Base-by-base conservation (phyloP, 306 rosid genomes). In the Inga laurina region DNA sequence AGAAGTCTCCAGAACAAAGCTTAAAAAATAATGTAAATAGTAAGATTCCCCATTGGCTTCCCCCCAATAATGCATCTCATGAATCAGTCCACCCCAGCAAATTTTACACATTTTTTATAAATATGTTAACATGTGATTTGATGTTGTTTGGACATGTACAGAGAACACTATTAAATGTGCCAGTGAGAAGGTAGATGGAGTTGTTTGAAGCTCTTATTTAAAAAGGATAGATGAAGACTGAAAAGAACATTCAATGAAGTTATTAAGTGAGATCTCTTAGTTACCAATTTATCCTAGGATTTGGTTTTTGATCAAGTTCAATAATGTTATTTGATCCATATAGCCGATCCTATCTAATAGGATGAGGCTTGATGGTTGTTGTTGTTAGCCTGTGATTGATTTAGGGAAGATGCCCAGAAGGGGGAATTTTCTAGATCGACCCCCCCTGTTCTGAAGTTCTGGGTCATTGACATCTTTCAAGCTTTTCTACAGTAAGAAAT, bases 401-500 rank as follows among this genome's bases (percentile, higher is more conserved):
- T 56, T 78, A 24, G 4, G 54, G 70, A 79, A 67, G 85, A 77
- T 68, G 59, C 74, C 65, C 79, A 27, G 68, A 59, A 61, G 41
- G 68, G 78, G 79, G 62, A 74, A 70, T 79, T 77, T 84, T 66
- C 81, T 56, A 69, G 83, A 80, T 69, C 70, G 48, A 46, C 62
- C 27, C 15, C 52, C 52, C 11, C 75, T 37, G 21, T 19, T 69
- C 22, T 18, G 68, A 56, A 46, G 39, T 21, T 64, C 39, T 48
- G 22, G 15, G 56, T 75, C 8, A 35, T 45, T 22, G 37, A 35
- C 37, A 39, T 41, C 72, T 79, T 78, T 72, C 61, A 72, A 54
- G 71, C 77, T 78, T 54, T 62, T 54, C 22, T 62, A 34, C 43
- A 48, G 68, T 43, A 41, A 65, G 49, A 75, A 64, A 70, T 69